phyloP scores from a whole-genome alignment of 805 yeast genomes.

The Sporopachydermia lactativora region DNA sequence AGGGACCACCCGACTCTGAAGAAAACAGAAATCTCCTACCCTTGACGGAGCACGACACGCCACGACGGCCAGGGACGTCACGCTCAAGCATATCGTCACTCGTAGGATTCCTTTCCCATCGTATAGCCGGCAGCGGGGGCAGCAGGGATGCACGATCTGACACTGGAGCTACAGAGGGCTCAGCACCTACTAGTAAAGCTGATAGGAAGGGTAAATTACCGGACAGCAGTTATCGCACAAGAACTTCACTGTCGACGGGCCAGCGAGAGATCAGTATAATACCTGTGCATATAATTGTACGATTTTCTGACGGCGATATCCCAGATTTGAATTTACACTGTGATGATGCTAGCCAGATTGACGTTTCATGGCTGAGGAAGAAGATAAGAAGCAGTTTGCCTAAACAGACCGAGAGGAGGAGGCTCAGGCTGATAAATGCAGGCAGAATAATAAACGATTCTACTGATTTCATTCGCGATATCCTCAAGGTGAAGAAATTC shows the following conservation, averaged over 20 bases:
- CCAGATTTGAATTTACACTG: constrained; percentile 28
- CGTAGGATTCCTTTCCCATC: neutral
- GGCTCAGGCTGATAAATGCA: constrained; percentile 53
- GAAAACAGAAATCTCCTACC: neutral
- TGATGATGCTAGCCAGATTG: constrained; percentile 19
- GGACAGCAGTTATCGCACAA: neutral
- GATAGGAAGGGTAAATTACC: neutral
- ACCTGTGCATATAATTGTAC: constrained; percentile 17
- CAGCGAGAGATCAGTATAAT: constrained; percentile 1
- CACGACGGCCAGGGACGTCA: neutral
- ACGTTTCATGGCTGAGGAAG: constrained; percentile 26
- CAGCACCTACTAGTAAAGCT: neutral
- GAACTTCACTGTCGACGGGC: constrained; percentile 2
- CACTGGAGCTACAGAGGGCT: neutral
- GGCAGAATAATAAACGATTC: constrained; percentile 51
- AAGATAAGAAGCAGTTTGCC: constrained; percentile 26
- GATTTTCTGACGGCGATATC: constrained; percentile 31
- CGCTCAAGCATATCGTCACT: neutral
- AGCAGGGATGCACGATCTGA: neutral
- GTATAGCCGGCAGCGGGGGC: no score
- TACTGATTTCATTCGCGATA: constrained; percentile 39
- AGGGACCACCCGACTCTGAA: neutral
- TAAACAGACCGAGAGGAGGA: constrained; percentile 23
- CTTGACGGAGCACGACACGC: neutral
- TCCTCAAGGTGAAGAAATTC: constrained; percentile 21